Evolutionary conservation across 2,329 filamentous ascomycete genomes (phyloP).

Genomic region (Fusarium redolens): DNA sequence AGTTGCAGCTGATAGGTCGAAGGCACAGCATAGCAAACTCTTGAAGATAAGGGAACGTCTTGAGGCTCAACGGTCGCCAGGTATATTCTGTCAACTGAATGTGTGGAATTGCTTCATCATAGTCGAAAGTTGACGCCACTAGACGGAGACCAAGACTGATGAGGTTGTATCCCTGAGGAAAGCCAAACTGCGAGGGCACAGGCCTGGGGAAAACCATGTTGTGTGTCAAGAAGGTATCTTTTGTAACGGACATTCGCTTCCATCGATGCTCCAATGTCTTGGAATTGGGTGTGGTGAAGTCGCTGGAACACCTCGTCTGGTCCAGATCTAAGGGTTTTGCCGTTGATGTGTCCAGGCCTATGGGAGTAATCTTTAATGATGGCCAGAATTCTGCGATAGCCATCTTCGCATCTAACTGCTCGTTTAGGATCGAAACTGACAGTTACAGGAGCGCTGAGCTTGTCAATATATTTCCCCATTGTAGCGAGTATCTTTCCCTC

Average conservation of each 20-base stretch:
- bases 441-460: neutral
- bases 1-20: neutral
- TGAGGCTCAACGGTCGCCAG: neutral
- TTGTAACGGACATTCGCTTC: slow-evolving; percentile 7
- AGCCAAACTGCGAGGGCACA: neutral
- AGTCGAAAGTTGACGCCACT: slow-evolving; percentile 5
- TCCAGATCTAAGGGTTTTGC: neutral
- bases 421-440: neutral
- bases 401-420: neutral
- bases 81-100: neutral
- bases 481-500: neutral
- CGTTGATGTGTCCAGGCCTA: too few species aligned
- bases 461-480: neutral
- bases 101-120: neutral
- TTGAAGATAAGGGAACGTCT: neutral
- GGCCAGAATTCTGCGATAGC: neutral
- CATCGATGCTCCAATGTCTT: neutral
- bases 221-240: slow-evolving; percentile 17
- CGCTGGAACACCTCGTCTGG: neutral
- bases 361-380: neutral
- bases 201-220: slow-evolving; percentile 14
- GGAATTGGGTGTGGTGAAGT: neutral
- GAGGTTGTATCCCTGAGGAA: neutral
- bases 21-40: slow-evolving; percentile 28
- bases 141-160: slow-evolving; percentile 7